Conservation (phyloP, 208 protist genomes). For the Trypanosoma platydactyli region DNA sequence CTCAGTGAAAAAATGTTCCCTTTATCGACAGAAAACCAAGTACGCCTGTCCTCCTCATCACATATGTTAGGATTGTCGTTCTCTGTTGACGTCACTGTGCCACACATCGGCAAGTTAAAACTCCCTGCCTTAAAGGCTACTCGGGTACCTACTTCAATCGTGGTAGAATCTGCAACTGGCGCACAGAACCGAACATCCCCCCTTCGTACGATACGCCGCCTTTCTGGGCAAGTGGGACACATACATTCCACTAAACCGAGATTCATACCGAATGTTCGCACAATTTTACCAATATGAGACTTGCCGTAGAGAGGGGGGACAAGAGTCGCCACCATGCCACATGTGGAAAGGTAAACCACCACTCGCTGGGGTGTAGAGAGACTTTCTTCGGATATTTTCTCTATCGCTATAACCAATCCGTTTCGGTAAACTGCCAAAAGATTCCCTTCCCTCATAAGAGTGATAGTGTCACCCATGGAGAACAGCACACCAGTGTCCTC, state of each 20-base stretch:
- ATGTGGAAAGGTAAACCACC: constrained; percentile 66
- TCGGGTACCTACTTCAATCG: constrained; percentile 41
- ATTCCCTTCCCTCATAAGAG: constrained; percentile 34
- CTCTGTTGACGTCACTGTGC: constrained; percentile 41
- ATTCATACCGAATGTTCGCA: constrained; percentile 49
- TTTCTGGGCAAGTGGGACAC: constrained; percentile 21
- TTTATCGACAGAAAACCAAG: constrained; percentile 45
- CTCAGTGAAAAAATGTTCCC: constrained; percentile 69
- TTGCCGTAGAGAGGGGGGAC: constrained; percentile 76
- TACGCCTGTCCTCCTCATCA: constrained; percentile 60
- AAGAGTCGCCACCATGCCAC: constrained; percentile 64
- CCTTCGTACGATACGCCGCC: constrained; percentile 49
- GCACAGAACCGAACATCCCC: constrained; percentile 81
- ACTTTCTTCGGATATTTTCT: neutral
- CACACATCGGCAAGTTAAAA: constrained; percentile 62
- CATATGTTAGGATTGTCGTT: constrained; percentile 50
- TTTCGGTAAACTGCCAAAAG: constrained; percentile 52
- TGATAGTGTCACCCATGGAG: constrained; percentile 81
- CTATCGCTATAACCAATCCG: constrained; percentile 37
- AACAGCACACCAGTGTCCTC: constrained; percentile 54
- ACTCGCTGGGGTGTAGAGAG: constrained; percentile 36
- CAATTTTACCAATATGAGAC: constrained; percentile 66
- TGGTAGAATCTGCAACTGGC: constrained; percentile 36
- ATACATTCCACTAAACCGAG: constrained; percentile 73
- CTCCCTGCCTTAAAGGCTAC: constrained; percentile 62